Evolutionary conservation across 768 basidiomycete genomes (phyloP), one percentile per base, ranked within the genome.

Genomic region (Lentinula detonsa): DNA sequence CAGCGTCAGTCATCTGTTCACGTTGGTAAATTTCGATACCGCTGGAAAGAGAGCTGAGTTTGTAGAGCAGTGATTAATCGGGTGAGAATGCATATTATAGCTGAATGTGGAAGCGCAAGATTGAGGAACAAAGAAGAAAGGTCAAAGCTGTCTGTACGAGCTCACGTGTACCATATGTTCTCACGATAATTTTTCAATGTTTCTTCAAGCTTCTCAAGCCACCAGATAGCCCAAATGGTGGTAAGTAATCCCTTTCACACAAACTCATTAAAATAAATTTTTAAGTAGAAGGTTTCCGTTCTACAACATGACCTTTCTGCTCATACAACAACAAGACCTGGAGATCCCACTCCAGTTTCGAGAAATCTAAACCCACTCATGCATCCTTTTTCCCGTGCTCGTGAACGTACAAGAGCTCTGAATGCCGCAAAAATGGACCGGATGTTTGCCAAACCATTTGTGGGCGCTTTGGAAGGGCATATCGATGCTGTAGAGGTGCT

Each of bases 401-500:
- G 97, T 56, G 97, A 99, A 76, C 91, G 96, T 39, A 95, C 86
- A 18, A 86, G 97, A 61, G 97, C 97, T 2, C 71, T 98, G 50
- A 96, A 95, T 64, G 97, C 97, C 2, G 90, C 90, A 13, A 99
- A 99, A 76, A 91, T 99, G 82, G 96, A 98, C 56, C 80, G 92
- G 61, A 93, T 99, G 76, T 98, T 98, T 70, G 88, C 97, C n/a
- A 98, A 97, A 68, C 97, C 97, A 0, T 98, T 98, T 68, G 79
- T 99, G 15, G 92, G 85, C 40, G 82, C 85, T 57, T 71, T 99
- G 53, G 95, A 97, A 62, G 97, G 97, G 1, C 97, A 98, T 72
- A 80, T 90, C 42, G 95, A 98, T 70, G 93, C 94, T 16, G 88
- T 98, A n/a, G 95, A 97, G 74, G 85, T 86, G 18, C 75, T 98